Percentiles rank a stretch among this genome's conserved stretches.
Evolutionary conservation across 495 filamentous ascomycete species (phyloP).

Genomic region (Hypoxylon rickii): DNA sequence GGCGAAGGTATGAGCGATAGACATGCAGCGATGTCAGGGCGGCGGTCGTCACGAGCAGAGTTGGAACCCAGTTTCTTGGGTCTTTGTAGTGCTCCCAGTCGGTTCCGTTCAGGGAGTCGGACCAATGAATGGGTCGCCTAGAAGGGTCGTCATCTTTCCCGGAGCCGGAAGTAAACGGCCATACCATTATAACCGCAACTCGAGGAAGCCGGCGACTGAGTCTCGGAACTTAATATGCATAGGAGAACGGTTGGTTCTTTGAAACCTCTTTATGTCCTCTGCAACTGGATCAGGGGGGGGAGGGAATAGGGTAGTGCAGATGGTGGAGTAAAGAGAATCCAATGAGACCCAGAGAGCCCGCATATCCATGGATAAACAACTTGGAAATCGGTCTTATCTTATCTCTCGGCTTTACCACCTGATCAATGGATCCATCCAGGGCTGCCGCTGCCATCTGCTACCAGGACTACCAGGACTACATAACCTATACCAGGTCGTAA

Average conservation of each 20-base stretch:
- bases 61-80: slow-evolving; percentile 67
- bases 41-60: slow-evolving; percentile 68
- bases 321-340: too few species aligned
- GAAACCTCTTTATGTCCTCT: too few species aligned
- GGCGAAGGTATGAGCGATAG: slow-evolving; percentile 76
- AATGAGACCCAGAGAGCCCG: too few species aligned
- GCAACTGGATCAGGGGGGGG: too few species aligned
- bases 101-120: slow-evolving; percentile 54
- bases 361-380: too few species aligned
- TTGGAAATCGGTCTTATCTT: too few species aligned
- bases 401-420: too few species aligned
- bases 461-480: too few species aligned
- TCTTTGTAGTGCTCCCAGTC: slow-evolving; percentile 73
- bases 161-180: slow-evolving; percentile 30
- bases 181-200: slow-evolving; percentile 28
- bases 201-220: slow-evolving; percentile 9
- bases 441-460: too few species aligned
- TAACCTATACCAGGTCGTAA: too few species aligned
- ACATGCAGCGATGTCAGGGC: slow-evolving; percentile 63
- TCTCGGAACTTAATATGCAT: neutral
- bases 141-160: slow-evolving; percentile 28
- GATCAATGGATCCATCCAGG: too few species aligned
- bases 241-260: neutral
- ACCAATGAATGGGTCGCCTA: slow-evolving; percentile 52
- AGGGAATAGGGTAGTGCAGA: too few species aligned